A percentile compares a stretch with the other conserved stretches of the same genome.
Conservation (phyloP, 225 moss, liverwort and hornwort genomes). For the Pseudoscleropodium purum region DNA sequence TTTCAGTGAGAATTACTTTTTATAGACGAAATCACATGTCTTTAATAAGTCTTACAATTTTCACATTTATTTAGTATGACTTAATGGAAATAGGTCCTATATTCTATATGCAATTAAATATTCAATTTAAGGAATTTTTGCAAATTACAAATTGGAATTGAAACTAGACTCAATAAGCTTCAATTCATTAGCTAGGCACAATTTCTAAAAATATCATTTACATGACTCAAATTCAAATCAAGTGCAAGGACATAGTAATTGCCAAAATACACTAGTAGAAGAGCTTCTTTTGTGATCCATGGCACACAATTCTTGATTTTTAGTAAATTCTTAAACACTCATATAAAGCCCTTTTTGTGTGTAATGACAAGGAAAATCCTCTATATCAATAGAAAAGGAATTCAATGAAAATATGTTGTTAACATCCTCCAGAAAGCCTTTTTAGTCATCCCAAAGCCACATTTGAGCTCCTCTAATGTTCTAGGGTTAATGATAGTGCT, state of each 20-base stretch:
- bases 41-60: too few species aligned
- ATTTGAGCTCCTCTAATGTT: fast-evolving
- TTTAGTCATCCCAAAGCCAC: too few species aligned
- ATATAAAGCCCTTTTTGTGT: fast-evolving
- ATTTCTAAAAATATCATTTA: neutral
- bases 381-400: fast-evolving
- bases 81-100: too few species aligned
- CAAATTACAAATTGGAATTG: neutral
- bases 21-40: neutral
- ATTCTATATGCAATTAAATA: neutral
- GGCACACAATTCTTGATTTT: fast-evolving
- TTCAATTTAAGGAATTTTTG: neutral
- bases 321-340: neutral
- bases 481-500: fast-evolving
- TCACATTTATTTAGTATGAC: fast-evolving
- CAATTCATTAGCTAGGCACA: too few species aligned
- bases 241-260: neutral
- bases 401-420: neutral
- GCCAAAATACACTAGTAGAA: neutral
- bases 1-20: neutral
- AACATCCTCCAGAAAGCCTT: neutral
- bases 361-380: neutral
- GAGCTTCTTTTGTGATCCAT: fast-evolving
- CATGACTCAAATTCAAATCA: neutral
- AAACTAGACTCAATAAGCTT: neutral